These are phyloP conservation scores for Poterioochromonas sp. DNA, from an alignment of 352 stramenopile species.

Conservation along the genomic window DNA sequence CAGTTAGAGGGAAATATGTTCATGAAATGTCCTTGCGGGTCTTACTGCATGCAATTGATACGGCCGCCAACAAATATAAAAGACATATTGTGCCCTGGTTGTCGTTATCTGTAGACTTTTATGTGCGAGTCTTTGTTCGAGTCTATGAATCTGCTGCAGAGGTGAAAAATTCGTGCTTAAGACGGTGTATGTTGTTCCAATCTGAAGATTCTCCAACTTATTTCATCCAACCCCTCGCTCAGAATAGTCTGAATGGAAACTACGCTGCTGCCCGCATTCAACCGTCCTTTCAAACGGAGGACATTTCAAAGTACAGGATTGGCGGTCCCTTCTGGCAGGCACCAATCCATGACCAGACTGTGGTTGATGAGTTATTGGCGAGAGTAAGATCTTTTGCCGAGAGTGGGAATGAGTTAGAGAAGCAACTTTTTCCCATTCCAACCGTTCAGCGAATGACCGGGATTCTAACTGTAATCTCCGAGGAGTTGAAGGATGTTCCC, in stretches of 20 bases:
- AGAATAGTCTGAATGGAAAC: no score
- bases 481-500: conserved; percentile 86
- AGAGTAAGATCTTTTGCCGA: no score
- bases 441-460: conserved; percentile 82
- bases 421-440: conserved; percentile 53
- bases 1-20: conserved; percentile 51
- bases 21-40: conserved; percentile 77
- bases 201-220: conserved; percentile 79
- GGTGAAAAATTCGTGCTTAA: conserved; percentile 60
- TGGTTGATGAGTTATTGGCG: conserved; percentile 51
- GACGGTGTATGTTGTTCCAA: conserved; percentile 39
- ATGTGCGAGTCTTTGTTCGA: conserved; percentile 97
- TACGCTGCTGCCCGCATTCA: conserved; percentile 38
- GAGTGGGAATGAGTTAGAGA: not conserved
- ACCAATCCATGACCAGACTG: conserved; percentile 83
- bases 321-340: conserved; percentile 92
- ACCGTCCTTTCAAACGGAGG: conserved; percentile 53
- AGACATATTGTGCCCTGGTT: conserved; percentile 91
- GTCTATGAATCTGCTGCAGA: conserved; percentile 90
- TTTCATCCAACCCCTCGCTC: conserved; percentile 74
- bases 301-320: conserved; percentile 61
- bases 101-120: conserved; percentile 98
- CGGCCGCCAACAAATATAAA: conserved; percentile 84
- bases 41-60: conserved; percentile 89
- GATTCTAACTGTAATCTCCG: conserved; percentile 83